Evolutionary conservation across 2,329 filamentous ascomycete species (phyloP).

Genomic region (Hysterium pulicare): DNA sequence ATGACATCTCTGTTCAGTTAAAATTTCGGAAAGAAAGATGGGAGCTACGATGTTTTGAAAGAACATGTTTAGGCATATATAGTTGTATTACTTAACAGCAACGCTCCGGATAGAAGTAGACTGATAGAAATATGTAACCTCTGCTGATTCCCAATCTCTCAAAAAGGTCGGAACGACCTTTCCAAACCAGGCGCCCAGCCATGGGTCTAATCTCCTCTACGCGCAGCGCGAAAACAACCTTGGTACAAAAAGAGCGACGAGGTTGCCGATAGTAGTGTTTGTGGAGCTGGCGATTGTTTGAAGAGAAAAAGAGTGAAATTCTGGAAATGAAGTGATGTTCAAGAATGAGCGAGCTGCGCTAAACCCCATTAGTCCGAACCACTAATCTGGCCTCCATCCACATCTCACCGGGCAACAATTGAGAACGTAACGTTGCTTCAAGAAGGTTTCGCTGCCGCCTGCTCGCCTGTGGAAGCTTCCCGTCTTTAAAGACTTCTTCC

Average conservation of each 20-base stretch:
- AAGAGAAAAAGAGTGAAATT: slow-evolving; percentile 41
- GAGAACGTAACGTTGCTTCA: slow-evolving; percentile 26
- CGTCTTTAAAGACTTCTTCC: neutral
- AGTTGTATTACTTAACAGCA: no score
- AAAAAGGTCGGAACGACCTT: slow-evolving; percentile 59
- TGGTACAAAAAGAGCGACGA: slow-evolving; percentile 46
- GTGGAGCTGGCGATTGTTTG: slow-evolving; percentile 53
- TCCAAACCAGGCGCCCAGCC: slow-evolving; percentile 70
- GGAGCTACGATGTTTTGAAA: no score
- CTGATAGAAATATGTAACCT: slow-evolving; percentile 56
- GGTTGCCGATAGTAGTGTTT: slow-evolving; percentile 59
- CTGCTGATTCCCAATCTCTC: slow-evolving; percentile 71
- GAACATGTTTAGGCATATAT: no score
- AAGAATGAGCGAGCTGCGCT: slow-evolving; percentile 15
- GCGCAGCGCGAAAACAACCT: slow-evolving; percentile 67
- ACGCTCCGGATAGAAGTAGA: no score
- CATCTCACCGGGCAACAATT: slow-evolving; percentile 14
- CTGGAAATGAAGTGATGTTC: slow-evolving; percentile 22
- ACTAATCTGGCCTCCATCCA: slow-evolving; percentile 30
- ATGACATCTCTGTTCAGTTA: no score
- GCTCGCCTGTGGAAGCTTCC: slow-evolving; percentile 11
- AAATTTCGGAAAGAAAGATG: no score
- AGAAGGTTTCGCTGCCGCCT: slow-evolving; percentile 23
- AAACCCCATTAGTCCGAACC: slow-evolving; percentile 20
- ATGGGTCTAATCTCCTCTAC: slow-evolving; percentile 61